Base-by-base conservation (phyloP, 2,329 filamentous ascomycete species). In the Aurifilum marmelostoma region DNA sequence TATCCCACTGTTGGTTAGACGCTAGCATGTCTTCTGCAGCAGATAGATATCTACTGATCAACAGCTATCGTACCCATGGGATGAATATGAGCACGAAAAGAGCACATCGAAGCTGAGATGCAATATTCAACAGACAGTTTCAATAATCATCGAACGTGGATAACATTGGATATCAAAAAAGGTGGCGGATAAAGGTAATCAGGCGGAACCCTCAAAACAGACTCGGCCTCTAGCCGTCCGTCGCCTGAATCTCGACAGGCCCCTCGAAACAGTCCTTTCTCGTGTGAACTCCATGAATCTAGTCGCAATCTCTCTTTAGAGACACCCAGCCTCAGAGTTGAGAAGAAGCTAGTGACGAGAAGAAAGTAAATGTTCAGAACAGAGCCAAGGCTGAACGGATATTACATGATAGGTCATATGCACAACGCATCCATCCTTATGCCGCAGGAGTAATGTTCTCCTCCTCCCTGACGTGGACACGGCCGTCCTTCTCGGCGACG, bases 401-500 rank as follows among this genome's bases (percentile, higher is more conserved):
- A 54, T 14, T 54, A 47, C n/a, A 54, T 2, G 2, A 3, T 7
- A n/a, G 43, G 41, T 8, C 7, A 2, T 21, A 14, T 54, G 50
- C 24, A 27, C 18, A 47, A n/a, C n/a, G 21, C 16, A 16, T 59
- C 9, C n/a, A 12, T 37, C n/a, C 58, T 8, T n/a, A 24, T 1
- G 56, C 65, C 12, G 56, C 65, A 21, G 41, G 50, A 1, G 34
- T 24, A 32, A 41, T 41, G 21, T 63, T 29, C 62, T 72, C 71
- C 67, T 67, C 64, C 68, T 74, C 67, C 50, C 54, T 58, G 2
- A 69, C 69, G 4, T 60, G 61, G 12, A 61, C 69, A 16, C 65
- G 65, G 1, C 69, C 72, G 3, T 73, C 69, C 67, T 71, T 69
- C 72, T 74, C 71, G 27, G 70, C 71, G n/a, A 72, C 56, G 41